phyloP scores from a whole-genome alignment of 805 yeast genomes.

The Saturnispora besseyi region DNA sequence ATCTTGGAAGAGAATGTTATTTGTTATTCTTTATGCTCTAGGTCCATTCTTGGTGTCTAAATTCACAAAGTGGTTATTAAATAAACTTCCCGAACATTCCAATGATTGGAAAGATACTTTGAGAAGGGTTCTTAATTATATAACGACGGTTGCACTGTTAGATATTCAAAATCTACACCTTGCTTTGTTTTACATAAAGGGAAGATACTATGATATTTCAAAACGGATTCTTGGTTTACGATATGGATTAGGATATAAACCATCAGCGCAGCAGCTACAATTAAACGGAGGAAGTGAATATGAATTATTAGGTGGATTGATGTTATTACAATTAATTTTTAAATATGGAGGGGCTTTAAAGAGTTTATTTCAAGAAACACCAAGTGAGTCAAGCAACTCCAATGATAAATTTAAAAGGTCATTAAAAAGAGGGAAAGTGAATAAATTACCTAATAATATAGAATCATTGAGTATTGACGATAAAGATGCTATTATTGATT shows the following conservation, averaged over 20 bases:
- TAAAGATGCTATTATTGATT: slow-evolving; percentile 30
- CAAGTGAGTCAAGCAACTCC: background rate
- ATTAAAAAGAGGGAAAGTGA: background rate
- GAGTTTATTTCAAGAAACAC: background rate
- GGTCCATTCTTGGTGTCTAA: slow-evolving; percentile 47
- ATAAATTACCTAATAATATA: slow-evolving; percentile 1
- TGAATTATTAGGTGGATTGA: slow-evolving; percentile 60
- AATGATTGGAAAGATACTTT: background rate
- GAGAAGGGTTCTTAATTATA: slow-evolving; percentile 13
- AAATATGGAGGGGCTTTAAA: slow-evolving; percentile 26
- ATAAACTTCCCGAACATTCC: background rate
- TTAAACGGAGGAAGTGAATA: slow-evolving; percentile 35
- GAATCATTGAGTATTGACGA: slow-evolving; percentile 2
- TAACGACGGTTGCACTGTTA: slow-evolving; percentile 37
- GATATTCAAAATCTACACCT: slow-evolving; percentile 62
- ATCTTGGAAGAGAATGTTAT: slow-evolving; percentile 41
- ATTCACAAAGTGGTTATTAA: slow-evolving; percentile 9
- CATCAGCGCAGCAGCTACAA: slow-evolving; percentile 28
- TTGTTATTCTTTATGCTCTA: slow-evolving; percentile 49
- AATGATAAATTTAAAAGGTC: background rate
- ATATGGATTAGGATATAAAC: slow-evolving; percentile 63
- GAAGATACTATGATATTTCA: slow-evolving; percentile 69
- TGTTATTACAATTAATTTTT: slow-evolving; percentile 44
- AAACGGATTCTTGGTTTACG: slow-evolving; percentile 74
- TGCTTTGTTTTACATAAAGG: slow-evolving; percentile 75